These are phyloP conservation scores for Dictyostelium capitatum DNA, from an alignment of 78 protist genomes.

Conservation along the genomic window DNA sequence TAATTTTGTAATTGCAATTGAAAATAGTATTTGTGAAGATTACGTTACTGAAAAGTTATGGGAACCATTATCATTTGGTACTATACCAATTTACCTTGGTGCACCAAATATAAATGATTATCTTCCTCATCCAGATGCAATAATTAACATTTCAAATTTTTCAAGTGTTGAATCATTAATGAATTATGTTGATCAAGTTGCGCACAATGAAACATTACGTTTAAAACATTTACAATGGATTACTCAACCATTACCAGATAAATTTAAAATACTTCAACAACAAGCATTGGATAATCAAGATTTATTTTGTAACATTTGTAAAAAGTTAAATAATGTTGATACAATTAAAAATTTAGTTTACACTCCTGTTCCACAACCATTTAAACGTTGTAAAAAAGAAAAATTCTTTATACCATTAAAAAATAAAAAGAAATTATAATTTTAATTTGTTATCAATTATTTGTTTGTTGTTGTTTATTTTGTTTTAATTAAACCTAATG, in stretches of 20 bases:
- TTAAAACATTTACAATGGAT: constrained; percentile 50
- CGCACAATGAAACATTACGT: constrained; percentile 20
- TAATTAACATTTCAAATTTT: constrained; percentile 37
- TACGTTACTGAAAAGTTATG: constrained; percentile 31
- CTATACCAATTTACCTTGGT: constrained; percentile 61
- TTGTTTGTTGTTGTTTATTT: too few relatives aligned
- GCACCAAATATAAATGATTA: constrained; percentile 58
- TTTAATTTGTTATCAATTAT: not conserved
- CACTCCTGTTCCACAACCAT: not conserved
- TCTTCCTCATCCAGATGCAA: constrained; percentile 24
- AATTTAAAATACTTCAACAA: not conserved
- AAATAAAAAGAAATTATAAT: too few relatives aligned
- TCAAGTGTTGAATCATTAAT: not conserved
- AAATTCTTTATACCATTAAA: not conserved
- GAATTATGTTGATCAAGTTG: constrained; percentile 24
- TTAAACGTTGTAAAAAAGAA: not conserved
- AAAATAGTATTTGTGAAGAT: constrained; percentile 3
- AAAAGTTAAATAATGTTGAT: not conserved
- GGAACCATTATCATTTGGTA: constrained; percentile 10
- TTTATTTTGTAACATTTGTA: not conserved
- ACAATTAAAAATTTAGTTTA: not conserved
- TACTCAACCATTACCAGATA: not conserved
- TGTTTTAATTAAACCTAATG: not conserved
- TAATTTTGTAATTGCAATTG: not conserved
- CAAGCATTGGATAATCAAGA: not conserved